phyloP scores from a whole-genome alignment of 1,139 yeast species.

The Yamadazyma songkhlaensis region DNA sequence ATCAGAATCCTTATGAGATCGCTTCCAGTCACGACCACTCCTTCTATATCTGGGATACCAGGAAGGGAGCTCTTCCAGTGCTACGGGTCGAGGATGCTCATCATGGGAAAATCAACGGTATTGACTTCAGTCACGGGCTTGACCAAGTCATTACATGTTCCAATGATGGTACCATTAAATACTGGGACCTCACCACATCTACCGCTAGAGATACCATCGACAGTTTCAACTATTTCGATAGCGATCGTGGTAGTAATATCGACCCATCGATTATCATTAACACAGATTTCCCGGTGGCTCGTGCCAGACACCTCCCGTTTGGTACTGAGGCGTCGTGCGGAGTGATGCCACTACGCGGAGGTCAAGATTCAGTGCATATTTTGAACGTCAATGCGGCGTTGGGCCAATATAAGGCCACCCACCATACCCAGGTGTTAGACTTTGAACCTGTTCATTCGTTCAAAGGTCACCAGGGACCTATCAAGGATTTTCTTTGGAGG shows the following conservation, averaged over 20 bases:
- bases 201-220: conserved; percentile 17
- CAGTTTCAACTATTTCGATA: conserved; percentile 24
- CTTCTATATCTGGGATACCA: conserved; percentile 81
- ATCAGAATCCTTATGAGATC: conserved; percentile 65
- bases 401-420: conserved; percentile 27
- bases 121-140: conserved; percentile 70
- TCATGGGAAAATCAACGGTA: conserved; percentile 78
- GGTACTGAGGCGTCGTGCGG: conserved; percentile 78
- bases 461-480: conserved; percentile 80
- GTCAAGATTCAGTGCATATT: conserved; percentile 70
- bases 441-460: conserved; percentile 56
- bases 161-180: conserved; percentile 81
- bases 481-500: conserved; percentile 88
- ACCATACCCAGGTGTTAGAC: conserved; percentile 26
- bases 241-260: conserved; percentile 11
- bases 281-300: conserved; percentile 81
- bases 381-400: conserved; percentile 54
- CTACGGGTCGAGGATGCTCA: conserved; percentile 67
- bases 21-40: conserved; percentile 86
- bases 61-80: conserved; percentile 79
- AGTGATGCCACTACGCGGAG: conserved; percentile 88
- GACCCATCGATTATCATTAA: conserved; percentile 58
- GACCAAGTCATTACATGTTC: conserved; percentile 74
- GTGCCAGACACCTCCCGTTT: conserved; percentile 87
- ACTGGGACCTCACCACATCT: conserved; percentile 64